Base-by-base conservation (phyloP, 2,329 filamentous ascomycete genomes). In the Cryoendolithus antarcticus region DNA sequence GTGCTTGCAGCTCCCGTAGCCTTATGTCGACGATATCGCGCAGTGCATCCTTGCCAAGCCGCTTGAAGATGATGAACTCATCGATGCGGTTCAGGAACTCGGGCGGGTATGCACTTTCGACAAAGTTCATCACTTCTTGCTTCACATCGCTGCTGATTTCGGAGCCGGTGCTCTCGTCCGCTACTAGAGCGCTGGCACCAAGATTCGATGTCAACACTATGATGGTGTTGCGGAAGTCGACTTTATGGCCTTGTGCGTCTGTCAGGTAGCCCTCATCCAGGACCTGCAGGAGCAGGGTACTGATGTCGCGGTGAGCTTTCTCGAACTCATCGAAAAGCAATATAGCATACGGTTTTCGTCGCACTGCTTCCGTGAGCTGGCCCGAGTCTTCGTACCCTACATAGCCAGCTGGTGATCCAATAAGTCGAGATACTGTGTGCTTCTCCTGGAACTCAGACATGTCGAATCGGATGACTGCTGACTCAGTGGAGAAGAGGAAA, bases 381-480 rank as follows among this genome's bases (percentile, higher is more conserved):
- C 91, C 91, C 3, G 89, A 88, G 55, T 96, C 91, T 34, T 98
- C 91, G 56, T 96, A 96, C 7, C 91, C 91, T 19, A 96, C 83
- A 55, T 96, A 96, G 13, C 89, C 89, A 4, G 91, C 89, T 0
- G 91, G 91, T 3, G 83, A 82, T 33, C 91, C 91, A 48, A 96
- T 95, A 27, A 96, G 73, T 11, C 89, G 75, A 21, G 85, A 93
- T 40, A 96, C 83, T 3, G 91, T 96, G 57, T 96, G 89, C 61
- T 93, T 94, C 59, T 96, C 91, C 57, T 93, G 86, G 59, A 95
- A 96, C 57, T 98, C 91, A 51, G 79, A 85, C 91, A 96, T 96
- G 61, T 96, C 91, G 61, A 96, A 96, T 28, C 91, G 75, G 28
- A 95, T 77, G 19, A 98, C 86, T 2, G 91, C 89, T 21, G 78